These are phyloP conservation scores for Aegilops sharonensis DNA, from an alignment of 176 grass and related monocot genomes.

Conservation along the genomic window DNA sequence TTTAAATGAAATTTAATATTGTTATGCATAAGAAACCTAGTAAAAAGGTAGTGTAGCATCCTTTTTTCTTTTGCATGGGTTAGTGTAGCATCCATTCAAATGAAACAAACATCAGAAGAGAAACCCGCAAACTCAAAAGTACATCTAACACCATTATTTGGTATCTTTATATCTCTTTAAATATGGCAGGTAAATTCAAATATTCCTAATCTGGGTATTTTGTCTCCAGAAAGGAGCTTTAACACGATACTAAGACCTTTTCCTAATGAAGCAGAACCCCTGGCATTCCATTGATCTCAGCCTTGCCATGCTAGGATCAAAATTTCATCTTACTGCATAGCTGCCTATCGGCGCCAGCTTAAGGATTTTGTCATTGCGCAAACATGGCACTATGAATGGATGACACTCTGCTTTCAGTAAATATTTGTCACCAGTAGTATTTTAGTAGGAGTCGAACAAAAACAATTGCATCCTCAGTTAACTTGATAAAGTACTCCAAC, in stretches of 20 bases:
- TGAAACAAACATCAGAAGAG: background rate
- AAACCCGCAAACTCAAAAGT: background rate
- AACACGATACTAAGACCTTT: background rate
- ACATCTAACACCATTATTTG: background rate
- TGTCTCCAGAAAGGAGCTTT: slow-evolving; percentile 12
- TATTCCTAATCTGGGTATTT: background rate
- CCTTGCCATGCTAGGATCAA: background rate
- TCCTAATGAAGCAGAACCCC: slow-evolving; percentile 16
- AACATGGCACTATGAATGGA: background rate
- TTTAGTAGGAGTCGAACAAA: slow-evolving; percentile 14
- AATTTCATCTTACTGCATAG: background rate
- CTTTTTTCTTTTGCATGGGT: no score
- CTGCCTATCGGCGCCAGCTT: background rate
- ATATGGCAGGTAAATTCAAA: background rate
- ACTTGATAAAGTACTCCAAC: background rate
- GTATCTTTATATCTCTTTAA: background rate
- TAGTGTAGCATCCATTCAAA: background rate
- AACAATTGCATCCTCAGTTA: background rate
- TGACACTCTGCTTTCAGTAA: background rate
- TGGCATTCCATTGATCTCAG: slow-evolving; percentile 16
- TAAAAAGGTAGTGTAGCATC: background rate
- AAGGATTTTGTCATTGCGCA: background rate
- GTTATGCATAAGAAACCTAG: background rate
- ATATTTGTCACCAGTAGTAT: background rate
- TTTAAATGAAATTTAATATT: background rate